Evolutionary conservation across 371 early-diverging fungal genomes (phyloP).

Genomic region (Syncephalastrum racemosum): DNA sequence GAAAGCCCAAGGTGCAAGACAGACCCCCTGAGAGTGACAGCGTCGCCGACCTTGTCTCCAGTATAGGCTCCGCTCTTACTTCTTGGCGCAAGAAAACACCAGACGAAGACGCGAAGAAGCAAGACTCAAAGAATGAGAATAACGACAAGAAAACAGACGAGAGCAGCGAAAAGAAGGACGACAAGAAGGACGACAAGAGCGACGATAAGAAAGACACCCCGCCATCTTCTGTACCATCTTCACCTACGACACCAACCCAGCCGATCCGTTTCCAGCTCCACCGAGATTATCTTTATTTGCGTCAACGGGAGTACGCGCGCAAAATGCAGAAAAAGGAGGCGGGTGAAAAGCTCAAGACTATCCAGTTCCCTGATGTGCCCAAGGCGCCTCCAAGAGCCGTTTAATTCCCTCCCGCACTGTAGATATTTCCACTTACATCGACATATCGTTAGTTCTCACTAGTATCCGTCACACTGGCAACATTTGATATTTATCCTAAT

Average conservation of each 20-base stretch:
- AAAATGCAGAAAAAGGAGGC: conserved; percentile 47
- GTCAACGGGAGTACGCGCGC: conserved; percentile 50
- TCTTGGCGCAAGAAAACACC: conserved; percentile 35
- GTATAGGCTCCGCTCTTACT: conserved; percentile 45
- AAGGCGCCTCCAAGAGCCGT: conserved; percentile 19
- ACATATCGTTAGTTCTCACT: too few species aligned
- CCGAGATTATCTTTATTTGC: conserved; percentile 54
- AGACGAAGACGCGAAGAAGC: conserved; percentile 16
- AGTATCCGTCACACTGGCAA: too few species aligned
- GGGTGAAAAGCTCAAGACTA: conserved; percentile 35
- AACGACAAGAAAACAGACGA: conserved; percentile 13
- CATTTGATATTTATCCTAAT: too few species aligned
- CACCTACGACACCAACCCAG: conserved; percentile 11
- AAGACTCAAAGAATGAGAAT: conserved; percentile 12
- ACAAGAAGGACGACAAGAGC: conserved; percentile 15
- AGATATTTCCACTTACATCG: too few species aligned
- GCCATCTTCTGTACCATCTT: not conserved
- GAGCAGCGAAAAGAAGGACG: conserved; percentile 8
- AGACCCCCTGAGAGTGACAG: conserved; percentile 43
- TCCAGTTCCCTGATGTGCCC: conserved; percentile 59
- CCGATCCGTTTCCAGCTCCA: conserved; percentile 49
- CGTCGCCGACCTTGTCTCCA: conserved; percentile 38
- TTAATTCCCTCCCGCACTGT: too few species aligned
- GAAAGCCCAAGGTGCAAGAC: conserved; percentile 18
- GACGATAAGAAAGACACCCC: conserved; percentile 7